Conservation (phyloP, 2,329 filamentous ascomycete genomes). For the Fusarium begoniae region DNA sequence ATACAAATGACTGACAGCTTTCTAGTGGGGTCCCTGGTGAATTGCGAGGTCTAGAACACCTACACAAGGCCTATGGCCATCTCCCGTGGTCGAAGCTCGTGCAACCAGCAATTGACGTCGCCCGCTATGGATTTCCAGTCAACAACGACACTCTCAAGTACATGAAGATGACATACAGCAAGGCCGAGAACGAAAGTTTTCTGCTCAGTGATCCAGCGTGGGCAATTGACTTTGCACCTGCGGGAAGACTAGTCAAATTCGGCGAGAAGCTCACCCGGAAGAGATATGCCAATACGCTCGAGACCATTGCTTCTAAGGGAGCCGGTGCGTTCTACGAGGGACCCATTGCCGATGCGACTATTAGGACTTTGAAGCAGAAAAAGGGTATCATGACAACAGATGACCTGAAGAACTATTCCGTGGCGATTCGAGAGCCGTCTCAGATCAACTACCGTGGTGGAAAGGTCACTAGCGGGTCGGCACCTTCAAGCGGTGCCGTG, state of each 20-base stretch:
- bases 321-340: conserved; percentile 76
- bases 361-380: conserved; percentile 67
- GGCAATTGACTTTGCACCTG: conserved; percentile 86
- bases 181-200: conserved; percentile 60
- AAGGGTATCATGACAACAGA: conserved; percentile 81
- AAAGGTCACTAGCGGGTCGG: conserved; percentile 72
- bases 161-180: conserved; percentile 63
- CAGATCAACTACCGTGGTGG: conserved; percentile 74
- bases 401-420: conserved; percentile 77
- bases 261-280: conserved; percentile 81
- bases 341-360: conserved; percentile 73
- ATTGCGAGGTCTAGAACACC: conserved; percentile 75
- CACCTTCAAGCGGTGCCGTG: conserved; percentile 79
- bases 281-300: conserved; percentile 77
- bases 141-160: conserved; percentile 76
- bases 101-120: conserved; percentile 75
- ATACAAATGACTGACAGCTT: fast-evolving
- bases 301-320: conserved; percentile 72
- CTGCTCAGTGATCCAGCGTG: conserved; percentile 76
- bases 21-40: conserved; percentile 73
- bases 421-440: conserved; percentile 69
- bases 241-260: conserved; percentile 70
- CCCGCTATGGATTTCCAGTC: conserved; percentile 76
- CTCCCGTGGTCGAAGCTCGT: conserved; percentile 74
- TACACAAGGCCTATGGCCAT: conserved; percentile 73